phyloP scores from a whole-genome alignment of 331 rosid species.

The Cucumis variabilis region DNA sequence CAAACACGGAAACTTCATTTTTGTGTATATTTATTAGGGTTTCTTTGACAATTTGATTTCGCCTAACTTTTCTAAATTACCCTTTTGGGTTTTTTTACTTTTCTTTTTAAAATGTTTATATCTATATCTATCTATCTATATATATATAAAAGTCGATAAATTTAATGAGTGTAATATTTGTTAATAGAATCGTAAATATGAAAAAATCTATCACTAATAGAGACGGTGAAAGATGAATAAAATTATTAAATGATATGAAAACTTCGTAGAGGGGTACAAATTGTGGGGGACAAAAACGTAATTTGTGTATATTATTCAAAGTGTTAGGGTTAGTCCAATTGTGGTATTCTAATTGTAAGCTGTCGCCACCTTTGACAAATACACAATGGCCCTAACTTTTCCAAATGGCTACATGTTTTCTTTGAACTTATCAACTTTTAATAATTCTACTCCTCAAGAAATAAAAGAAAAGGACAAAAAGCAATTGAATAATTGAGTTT shows the following conservation, averaged over 20 bases:
- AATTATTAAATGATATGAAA: too few species aligned
- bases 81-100: not conserved
- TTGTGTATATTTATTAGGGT: conserved; percentile 4
- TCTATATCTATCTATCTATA: too few species aligned
- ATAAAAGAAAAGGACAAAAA: too few species aligned
- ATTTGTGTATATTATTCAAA: not conserved
- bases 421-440: not conserved
- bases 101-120: not conserved
- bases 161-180: too few species aligned
- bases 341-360: not conserved
- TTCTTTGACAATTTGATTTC: not conserved
- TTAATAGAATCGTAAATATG: too few species aligned
- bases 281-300: not conserved
- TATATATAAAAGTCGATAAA: too few species aligned
- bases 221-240: too few species aligned
- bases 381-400: not conserved
- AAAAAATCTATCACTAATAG: too few species aligned
- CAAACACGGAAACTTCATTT: not conserved
- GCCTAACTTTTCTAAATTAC: not conserved
- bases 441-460: not conserved
- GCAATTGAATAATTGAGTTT: not conserved
- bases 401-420: not conserved
- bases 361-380: conserved; percentile 22
- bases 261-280: not conserved
- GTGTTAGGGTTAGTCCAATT: not conserved